Conservation (phyloP, 1,284 basidiomycete species). For the Heterobasidion occidentale region DNA sequence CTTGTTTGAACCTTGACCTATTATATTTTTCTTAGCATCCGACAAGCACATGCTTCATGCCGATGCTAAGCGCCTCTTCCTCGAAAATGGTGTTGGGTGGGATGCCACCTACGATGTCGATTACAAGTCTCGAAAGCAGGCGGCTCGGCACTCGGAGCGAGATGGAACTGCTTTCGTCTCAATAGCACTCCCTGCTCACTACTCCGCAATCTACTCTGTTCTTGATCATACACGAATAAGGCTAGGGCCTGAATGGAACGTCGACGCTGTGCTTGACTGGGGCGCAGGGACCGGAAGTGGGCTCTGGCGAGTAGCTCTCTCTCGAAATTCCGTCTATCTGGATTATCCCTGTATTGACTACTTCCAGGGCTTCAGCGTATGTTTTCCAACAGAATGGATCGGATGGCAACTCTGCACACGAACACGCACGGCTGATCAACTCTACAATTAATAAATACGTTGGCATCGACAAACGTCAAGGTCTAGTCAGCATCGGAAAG, state of each 20-base stretch:
- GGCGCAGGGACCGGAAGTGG: constrained; percentile 68
- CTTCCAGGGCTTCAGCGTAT: constrained; percentile 49
- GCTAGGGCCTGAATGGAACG: constrained; percentile 48
- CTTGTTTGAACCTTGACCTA: background rate
- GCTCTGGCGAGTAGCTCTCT: constrained; percentile 57
- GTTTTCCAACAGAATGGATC: constrained; percentile 42
- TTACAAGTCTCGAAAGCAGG: constrained; percentile 54
- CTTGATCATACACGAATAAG: constrained; percentile 55
- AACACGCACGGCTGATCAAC: constrained; percentile 32
- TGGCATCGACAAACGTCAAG: constrained; percentile 66
- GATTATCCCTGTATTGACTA: constrained; percentile 6
- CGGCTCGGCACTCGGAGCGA: constrained; percentile 47
- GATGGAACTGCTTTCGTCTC: constrained; percentile 72
- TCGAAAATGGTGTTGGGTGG: constrained; percentile 34
- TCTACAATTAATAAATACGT: constrained; percentile 53
- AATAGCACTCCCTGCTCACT: constrained; percentile 70
- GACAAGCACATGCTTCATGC: constrained; percentile 57
- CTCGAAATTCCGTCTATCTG: background rate
- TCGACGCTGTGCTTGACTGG: constrained; percentile 65
- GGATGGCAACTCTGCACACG: constrained; percentile 15
- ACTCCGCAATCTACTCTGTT: constrained; percentile 62
- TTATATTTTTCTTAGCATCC: constrained; percentile 32
- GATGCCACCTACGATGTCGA: constrained; percentile 40
- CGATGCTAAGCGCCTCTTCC: constrained; percentile 67
- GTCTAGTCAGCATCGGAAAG: constrained; percentile 57